phyloP scores from a whole-genome alignment of 306 rosid genomes.

The Trifolium subterraneum region DNA sequence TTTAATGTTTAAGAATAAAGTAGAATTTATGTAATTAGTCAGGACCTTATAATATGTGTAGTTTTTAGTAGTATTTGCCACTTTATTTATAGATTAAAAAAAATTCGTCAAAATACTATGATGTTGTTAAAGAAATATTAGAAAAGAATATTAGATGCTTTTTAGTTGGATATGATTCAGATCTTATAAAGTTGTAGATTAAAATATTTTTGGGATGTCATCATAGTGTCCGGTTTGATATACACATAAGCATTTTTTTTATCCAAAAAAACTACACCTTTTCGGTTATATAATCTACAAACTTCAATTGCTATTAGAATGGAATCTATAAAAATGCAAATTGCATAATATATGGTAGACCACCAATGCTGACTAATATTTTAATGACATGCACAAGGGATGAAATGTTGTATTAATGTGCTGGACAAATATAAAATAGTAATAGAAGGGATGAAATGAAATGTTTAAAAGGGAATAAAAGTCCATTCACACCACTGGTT shows the following conservation, averaged over 20 bases:
- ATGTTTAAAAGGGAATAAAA: no score
- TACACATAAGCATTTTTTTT: background rate
- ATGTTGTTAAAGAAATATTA: background rate
- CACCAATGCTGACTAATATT: no score
- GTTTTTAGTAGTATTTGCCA: no score
- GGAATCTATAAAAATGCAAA: background rate
- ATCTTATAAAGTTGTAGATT: constrained; percentile 2
- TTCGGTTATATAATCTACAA: background rate
- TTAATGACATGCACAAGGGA: background rate
- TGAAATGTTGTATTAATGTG: no score
- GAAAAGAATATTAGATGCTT: background rate
- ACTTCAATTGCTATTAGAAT: background rate
- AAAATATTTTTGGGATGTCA: background rate
- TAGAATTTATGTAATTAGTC: no score
- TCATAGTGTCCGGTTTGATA: background rate
- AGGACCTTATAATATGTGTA: no score
- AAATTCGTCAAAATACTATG: background rate
- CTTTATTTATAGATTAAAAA: no score
- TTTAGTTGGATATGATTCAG: background rate
- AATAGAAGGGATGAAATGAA: no score
- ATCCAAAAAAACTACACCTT: background rate
- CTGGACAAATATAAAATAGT: no score
- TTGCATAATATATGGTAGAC: background rate
- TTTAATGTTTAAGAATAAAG: no score
- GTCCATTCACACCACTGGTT: no score